phyloP scores from a whole-genome alignment of 2,329 filamentous ascomycete species.

The Colletotrichum musicola region DNA sequence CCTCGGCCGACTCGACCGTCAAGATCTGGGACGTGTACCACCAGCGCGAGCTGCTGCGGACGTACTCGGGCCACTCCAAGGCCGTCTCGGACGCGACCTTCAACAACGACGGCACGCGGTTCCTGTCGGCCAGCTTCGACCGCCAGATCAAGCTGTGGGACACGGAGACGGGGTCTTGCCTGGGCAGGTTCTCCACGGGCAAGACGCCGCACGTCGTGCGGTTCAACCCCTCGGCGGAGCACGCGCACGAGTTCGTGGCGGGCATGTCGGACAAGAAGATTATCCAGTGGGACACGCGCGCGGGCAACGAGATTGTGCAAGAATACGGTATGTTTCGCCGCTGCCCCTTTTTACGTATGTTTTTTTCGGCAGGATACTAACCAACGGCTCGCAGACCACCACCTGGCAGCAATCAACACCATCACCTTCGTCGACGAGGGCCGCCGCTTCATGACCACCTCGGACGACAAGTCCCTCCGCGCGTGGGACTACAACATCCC shows the following conservation, averaged over 20 bases:
- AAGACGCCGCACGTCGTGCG: slow-evolving; percentile 95
- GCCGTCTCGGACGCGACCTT: slow-evolving; percentile 92
- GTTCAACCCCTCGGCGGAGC: slow-evolving; percentile 86
- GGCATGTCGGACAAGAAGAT: slow-evolving; percentile 99
- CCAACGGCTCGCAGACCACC: slow-evolving; percentile 73
- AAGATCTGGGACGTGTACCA: slow-evolving; percentile 98
- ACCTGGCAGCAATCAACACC: slow-evolving; percentile 97
- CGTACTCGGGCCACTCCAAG: slow-evolving; percentile 92
- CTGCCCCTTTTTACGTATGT: too few species aligned
- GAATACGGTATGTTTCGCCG: slow-evolving; percentile 71
- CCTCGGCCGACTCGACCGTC: slow-evolving; percentile 90
- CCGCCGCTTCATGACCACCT: slow-evolving; percentile 96
- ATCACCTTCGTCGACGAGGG: slow-evolving; percentile 96
- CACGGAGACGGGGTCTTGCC: slow-evolving; percentile 90
- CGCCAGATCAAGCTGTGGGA: slow-evolving; percentile 98
- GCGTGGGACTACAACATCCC: slow-evolving; percentile 99
- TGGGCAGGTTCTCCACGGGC: slow-evolving; percentile 90
- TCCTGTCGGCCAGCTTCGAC: slow-evolving; percentile 93
- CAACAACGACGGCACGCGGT: slow-evolving; percentile 83
- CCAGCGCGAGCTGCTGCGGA: slow-evolving; percentile 86
- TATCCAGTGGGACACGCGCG: slow-evolving; percentile 92
- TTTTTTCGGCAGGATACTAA: too few species aligned
- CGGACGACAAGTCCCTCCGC: slow-evolving; percentile 94
- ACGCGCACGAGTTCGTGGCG: slow-evolving; percentile 90
- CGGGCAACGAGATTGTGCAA: slow-evolving; percentile 83